Evolutionary conservation across 441 rosid species (phyloP).

Genomic region (Omphalea diandra): DNA sequence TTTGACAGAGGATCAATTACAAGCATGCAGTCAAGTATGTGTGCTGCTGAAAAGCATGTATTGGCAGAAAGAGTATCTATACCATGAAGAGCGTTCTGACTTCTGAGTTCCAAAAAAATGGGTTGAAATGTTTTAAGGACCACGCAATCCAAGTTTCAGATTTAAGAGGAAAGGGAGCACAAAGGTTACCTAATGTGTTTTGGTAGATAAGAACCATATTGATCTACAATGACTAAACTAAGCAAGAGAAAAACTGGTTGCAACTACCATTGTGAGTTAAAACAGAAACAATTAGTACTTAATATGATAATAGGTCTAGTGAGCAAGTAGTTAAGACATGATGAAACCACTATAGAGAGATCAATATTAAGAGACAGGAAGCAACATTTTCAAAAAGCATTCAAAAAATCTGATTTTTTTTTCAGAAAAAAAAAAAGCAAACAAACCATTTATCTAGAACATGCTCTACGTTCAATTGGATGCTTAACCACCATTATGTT

Average conservation of each 20-base stretch:
- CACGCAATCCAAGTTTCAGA: background rate
- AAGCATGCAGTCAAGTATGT: background rate
- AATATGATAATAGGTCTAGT: background rate
- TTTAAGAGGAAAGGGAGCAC: background rate
- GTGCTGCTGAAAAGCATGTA: background rate
- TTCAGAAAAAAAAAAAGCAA: background rate
- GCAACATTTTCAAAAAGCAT: background rate
- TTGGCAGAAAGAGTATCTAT: background rate
- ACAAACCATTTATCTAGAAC: background rate
- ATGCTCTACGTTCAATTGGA: background rate
- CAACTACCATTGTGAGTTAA: background rate
- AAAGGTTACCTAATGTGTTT: background rate
- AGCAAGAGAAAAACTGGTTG: background rate
- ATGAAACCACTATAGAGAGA: background rate
- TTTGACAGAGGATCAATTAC: background rate
- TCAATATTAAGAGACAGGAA: background rate
- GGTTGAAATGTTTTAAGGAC: background rate
- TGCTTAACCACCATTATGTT: constrained; percentile 2
- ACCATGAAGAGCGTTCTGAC: background rate
- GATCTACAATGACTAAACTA: background rate
- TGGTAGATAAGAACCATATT: background rate
- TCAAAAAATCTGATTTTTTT: too few relatives aligned
- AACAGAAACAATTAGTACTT: background rate
- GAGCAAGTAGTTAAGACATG: background rate
- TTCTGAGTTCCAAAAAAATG: background rate